Evolutionary conservation across 768 basidiomycete genomes (phyloP).

Genomic region (Atractiella rhizophila): DNA sequence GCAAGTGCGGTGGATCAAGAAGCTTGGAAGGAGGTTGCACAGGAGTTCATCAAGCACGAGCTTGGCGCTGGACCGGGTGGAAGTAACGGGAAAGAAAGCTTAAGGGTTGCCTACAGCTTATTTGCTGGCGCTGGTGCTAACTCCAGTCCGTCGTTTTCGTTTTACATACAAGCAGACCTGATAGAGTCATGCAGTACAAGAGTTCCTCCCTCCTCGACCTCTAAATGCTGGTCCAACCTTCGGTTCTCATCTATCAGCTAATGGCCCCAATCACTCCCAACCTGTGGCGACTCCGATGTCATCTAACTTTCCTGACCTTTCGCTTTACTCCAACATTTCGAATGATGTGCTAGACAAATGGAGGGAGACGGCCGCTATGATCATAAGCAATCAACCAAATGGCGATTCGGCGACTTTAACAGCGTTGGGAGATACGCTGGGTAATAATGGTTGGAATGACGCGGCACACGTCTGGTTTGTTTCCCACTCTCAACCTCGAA

Average conservation of each 20-base stretch:
- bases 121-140: conserved; percentile 59
- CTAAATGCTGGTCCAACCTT: too few species aligned
- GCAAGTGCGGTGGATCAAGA: conserved; percentile 80
- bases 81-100: conserved; percentile 38
- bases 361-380: conserved; percentile 64
- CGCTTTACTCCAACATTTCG: conserved; percentile 27
- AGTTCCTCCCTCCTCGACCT: conserved; percentile 37
- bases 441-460: conserved; percentile 42
- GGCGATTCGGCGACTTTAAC: conserved; percentile 54
- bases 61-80: conserved; percentile 25
- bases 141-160: conserved; percentile 31
- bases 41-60: conserved; percentile 58
- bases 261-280: conserved; percentile 1
- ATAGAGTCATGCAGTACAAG: conserved; percentile 33
- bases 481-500: background rate
- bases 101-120: conserved; percentile 56
- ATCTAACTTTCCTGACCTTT: conserved; percentile 20
- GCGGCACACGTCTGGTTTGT: conserved; percentile 80
- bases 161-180: background rate
- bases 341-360: conserved; percentile 43
- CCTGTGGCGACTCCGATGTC: conserved; percentile 19
- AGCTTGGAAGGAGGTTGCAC: conserved; percentile 70
- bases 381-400: conserved; percentile 42
- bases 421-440: conserved; percentile 59
- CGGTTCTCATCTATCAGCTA: background rate